Conservation (phyloP, 2,329 filamentous ascomycete genomes). For the Phyllosticta paracitricarpa region DNA sequence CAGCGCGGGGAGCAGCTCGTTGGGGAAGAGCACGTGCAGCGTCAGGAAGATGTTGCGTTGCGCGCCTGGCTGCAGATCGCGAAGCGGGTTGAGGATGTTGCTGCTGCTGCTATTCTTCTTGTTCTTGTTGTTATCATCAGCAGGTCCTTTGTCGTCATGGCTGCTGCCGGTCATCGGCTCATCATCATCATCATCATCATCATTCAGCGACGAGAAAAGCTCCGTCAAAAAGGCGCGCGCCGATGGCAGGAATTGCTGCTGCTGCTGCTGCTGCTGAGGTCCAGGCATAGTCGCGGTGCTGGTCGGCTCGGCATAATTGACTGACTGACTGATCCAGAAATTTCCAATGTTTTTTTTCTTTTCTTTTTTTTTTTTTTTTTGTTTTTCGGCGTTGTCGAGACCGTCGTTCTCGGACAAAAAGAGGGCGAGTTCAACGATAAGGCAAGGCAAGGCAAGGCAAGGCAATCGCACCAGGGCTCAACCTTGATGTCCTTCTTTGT, state of each 20-base stretch:
- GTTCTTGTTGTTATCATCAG: background rate
- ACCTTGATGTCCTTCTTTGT: background rate
- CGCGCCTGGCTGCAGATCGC: slow-evolving; percentile 15
- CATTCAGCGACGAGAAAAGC: slow-evolving; percentile 22
- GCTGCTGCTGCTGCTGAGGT: background rate
- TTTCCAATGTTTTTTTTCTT: too few species aligned
- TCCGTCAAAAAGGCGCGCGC: slow-evolving; percentile 25
- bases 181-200: too few species aligned
- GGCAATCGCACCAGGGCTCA: slow-evolving; percentile 7
- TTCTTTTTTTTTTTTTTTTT: too few species aligned
- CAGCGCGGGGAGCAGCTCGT: slow-evolving; percentile 70
- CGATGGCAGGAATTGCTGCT: slow-evolving; percentile 10
- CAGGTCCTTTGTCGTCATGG: too few species aligned
- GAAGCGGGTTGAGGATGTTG: slow-evolving; percentile 16
- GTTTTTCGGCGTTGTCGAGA: background rate
- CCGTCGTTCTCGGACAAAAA: slow-evolving; percentile 14
- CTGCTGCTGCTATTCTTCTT: slow-evolving; percentile 1
- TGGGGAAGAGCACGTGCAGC: slow-evolving; percentile 76
- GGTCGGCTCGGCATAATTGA: slow-evolving; percentile 11
- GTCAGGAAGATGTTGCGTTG: slow-evolving; percentile 55
- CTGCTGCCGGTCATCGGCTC: too few species aligned
- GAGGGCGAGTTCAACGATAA: slow-evolving; percentile 9
- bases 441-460: background rate
- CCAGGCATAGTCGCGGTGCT: slow-evolving; percentile 9
- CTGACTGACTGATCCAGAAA: background rate